A percentile compares a stretch with the other conserved stretches of the same genome.
These are phyloP conservation scores for Fistulinella prunicolor DNA, from an alignment of 768 basidiomycete genomes.

Conservation along the genomic window DNA sequence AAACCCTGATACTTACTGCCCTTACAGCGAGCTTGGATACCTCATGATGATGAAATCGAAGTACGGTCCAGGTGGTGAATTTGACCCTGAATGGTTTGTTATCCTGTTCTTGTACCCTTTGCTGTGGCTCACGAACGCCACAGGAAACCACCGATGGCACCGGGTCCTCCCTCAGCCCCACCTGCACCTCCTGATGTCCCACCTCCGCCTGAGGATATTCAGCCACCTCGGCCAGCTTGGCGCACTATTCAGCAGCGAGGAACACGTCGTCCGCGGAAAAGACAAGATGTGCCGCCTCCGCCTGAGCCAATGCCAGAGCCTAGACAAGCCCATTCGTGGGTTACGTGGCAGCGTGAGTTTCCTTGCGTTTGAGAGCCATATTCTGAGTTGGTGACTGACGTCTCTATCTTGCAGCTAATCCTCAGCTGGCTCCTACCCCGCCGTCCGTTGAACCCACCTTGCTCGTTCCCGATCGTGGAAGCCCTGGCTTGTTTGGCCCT, in stretches of 20 bases:
- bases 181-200: conserved; percentile 45
- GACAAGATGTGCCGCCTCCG: conserved; percentile 33
- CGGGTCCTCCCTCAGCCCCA: conserved; percentile 41
- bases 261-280: conserved; percentile 44
- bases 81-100: conserved; percentile 73
- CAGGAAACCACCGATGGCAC: conserved; percentile 43
- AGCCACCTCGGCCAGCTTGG: conserved; percentile 58
- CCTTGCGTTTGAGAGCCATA: conserved; percentile 8
- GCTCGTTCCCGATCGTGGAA: conserved; percentile 54
- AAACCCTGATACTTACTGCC: conserved; percentile 4
- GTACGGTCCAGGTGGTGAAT: conserved; percentile 83
- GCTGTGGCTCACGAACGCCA: background rate
- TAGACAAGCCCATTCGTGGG: conserved; percentile 52
- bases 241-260: conserved; percentile 44
- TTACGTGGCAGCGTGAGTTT: conserved; percentile 64
- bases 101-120: background rate
- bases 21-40: conserved; percentile 66
- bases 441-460: conserved; percentile 57
- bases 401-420: conserved; percentile 48
- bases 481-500: conserved; percentile 76
- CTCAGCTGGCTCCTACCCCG: conserved; percentile 54
- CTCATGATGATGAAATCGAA: conserved; percentile 68
- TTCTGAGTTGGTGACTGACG: conserved; percentile 2
- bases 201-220: conserved; percentile 43
- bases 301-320: conserved; percentile 37